phyloP scores from a whole-genome alignment of 2,329 filamentous ascomycete genomes.

The Phyllosticta paracitricarpa region DNA sequence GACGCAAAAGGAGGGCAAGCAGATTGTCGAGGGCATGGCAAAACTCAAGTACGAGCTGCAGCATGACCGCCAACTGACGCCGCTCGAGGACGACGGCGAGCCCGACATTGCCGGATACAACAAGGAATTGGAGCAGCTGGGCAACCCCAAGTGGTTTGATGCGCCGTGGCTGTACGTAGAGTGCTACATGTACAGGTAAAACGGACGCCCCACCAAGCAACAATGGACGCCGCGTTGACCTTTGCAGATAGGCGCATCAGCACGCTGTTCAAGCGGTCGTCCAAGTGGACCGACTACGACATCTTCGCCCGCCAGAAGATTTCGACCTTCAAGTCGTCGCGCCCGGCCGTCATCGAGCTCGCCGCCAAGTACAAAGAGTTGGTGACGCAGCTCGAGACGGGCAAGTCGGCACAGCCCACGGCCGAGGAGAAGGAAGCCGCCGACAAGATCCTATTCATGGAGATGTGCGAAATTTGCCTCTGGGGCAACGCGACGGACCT shows the following conservation, averaged over 20 bases:
- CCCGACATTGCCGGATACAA: constrained; percentile 76
- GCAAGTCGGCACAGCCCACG: constrained; percentile 14
- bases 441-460: constrained; percentile 69
- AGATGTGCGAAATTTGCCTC: constrained; percentile 93
- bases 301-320: constrained; percentile 85
- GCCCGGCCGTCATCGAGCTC: constrained; percentile 73
- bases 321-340: constrained; percentile 82
- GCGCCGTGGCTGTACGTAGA: constrained; percentile 85
- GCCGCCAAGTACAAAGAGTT: constrained; percentile 70
- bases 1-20: constrained; percentile 71
- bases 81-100: constrained; percentile 65
- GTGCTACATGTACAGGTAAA: constrained; percentile 81
- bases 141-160: constrained; percentile 69
- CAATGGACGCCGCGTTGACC: constrained; percentile 11
- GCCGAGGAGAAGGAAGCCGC: constrained; percentile 49
- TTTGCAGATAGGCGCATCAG: constrained; percentile 57
- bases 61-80: constrained; percentile 69
- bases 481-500: constrained; percentile 97
- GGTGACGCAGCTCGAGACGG: constrained; percentile 52
- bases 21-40: constrained; percentile 68
- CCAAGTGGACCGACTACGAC: constrained; percentile 83
- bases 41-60: constrained; percentile 90
- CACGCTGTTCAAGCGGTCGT: constrained; percentile 65
- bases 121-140: constrained; percentile 65
- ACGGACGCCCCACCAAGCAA: not conserved